Evolutionary conservation across 352 stramenopile genomes (phyloP), one percentile per base, ranked within the genome.

Genomic region (Globisporangium perplexum): DNA sequence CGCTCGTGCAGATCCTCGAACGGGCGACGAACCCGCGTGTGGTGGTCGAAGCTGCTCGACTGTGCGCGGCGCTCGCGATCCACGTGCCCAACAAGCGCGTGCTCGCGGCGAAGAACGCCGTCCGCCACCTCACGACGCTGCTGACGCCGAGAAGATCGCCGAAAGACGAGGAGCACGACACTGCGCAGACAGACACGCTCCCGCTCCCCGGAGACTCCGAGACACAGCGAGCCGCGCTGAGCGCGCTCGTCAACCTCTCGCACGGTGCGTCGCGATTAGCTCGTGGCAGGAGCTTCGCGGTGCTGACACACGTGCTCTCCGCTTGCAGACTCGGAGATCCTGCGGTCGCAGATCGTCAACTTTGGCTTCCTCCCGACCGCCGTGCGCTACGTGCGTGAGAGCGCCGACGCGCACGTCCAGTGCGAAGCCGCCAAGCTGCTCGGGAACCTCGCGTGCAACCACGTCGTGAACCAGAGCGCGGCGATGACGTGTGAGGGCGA

Each of bases 261-360:
- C 62, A 86, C 41, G 71, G 79, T 89, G 53, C n/a, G 72, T 64
- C 14, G 24, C n/a, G n/a, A n/a, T n/a, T n/a, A n/a, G n/a, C n/a
- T n/a, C n/a, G n/a, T n/a, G n/a, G n/a, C n/a, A n/a, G n/a, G n/a
- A n/a, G n/a, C n/a, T n/a, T n/a, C n/a, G n/a, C 33, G 23, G 24
- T 35, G 30, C 8, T 35, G 30, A 35, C 30, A 18, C 33, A 17
- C 33, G 15, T 12, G 7, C 33, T 39, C 12, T n/a, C n/a, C n/a
- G 12, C 18, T 11, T 18, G 39, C 39, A 90, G 80, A 86, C 53
- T 89, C 76, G 17, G 81, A 91, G 42, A 75, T 89, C 35, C 53
- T 91, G 31, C 75, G 81, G 1, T 87, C 77, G 28, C 77, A 89
- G 49, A 83, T 87, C 26, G 77, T 77, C 20, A 75, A 87, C 20